These are phyloP conservation scores for Papiliotrema flavescens DNA, from an alignment of 1,284 basidiomycete species.

Conservation along the genomic window DNA sequence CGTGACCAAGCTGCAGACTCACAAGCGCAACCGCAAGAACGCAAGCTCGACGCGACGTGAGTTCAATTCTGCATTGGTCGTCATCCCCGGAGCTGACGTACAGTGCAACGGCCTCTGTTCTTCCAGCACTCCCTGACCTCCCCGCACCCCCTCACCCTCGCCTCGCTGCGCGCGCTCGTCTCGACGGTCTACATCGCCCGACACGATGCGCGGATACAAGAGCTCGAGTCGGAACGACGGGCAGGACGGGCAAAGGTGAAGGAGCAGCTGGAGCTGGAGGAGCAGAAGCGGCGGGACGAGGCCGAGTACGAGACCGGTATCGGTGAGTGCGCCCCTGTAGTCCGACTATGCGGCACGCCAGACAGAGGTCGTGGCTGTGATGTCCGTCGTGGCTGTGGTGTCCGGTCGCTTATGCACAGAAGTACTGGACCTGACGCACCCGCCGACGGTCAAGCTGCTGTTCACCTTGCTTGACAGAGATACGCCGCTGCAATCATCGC, in stretches of 20 bases:
- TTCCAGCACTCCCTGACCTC: slow-evolving; percentile 65
- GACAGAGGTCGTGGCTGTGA: slow-evolving; percentile 8
- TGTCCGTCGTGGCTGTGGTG: background rate
- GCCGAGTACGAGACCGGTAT: slow-evolving; percentile 78
- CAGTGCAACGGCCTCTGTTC: slow-evolving; percentile 71
- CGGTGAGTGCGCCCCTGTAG: slow-evolving; percentile 55
- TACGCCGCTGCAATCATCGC: slow-evolving; percentile 53
- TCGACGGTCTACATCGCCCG: slow-evolving; percentile 69
- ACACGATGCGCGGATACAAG: slow-evolving; percentile 64
- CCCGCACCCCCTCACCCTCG: slow-evolving; percentile 62
- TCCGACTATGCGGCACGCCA: background rate
- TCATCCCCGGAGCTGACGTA: slow-evolving; percentile 4
- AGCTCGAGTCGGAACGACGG: slow-evolving; percentile 61
- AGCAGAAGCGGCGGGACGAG: slow-evolving; percentile 62
- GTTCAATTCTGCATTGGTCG: slow-evolving; percentile 1
- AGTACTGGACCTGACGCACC: slow-evolving; percentile 76
- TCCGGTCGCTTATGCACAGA: slow-evolving; percentile 53
- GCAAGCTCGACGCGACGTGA: slow-evolving; percentile 28
- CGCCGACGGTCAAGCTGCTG: slow-evolving; percentile 67
- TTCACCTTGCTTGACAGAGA: slow-evolving; percentile 73
- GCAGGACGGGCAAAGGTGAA: slow-evolving; percentile 73
- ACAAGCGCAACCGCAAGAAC: slow-evolving; percentile 56
- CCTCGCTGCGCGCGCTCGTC: slow-evolving; percentile 66
- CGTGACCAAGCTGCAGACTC: slow-evolving; percentile 62
- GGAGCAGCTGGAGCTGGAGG: slow-evolving; percentile 69